A percentile compares a stretch with the other conserved stretches of the same genome.
phyloP scores from a whole-genome alignment of 164 flowering plant species.

The Cinnamomum micranthum region DNA sequence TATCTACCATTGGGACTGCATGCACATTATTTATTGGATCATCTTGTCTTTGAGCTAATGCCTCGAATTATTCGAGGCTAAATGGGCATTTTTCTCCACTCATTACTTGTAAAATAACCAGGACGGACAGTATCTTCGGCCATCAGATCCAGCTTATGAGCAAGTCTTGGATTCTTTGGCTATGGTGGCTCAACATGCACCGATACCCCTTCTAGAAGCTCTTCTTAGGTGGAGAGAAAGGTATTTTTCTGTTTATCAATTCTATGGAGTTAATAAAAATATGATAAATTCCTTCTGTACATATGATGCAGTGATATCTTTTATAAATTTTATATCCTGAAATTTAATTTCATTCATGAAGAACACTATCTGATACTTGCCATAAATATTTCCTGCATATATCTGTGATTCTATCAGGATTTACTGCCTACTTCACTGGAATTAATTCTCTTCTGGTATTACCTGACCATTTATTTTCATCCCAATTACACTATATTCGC shows the following conservation, averaged over 20 bases:
- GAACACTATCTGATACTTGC: neutral
- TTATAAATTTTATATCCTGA: neutral
- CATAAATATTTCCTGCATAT: neutral
- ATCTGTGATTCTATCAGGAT: neutral
- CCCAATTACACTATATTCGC: neutral
- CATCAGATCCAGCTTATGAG: conserved; percentile 98
- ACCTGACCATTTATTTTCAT: neutral
- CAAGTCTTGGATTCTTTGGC: conserved; percentile 97
- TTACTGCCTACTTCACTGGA: conserved; percentile 1
- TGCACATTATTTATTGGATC: neutral
- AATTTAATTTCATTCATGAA: neutral
- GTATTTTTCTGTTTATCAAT: conserved; percentile 20
- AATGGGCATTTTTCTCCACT: neutral
- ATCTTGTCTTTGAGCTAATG: neutral
- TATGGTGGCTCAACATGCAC: conserved; percentile 97
- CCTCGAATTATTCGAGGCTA: neutral
- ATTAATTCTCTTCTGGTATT: neutral
- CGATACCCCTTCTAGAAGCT: conserved; percentile 94
- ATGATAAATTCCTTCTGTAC: neutral
- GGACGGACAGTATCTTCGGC: conserved; percentile 98
- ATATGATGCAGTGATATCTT: neutral
- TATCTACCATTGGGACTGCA: neutral
- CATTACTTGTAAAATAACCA: conserved; percentile 21
- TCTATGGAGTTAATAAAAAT: neutral
- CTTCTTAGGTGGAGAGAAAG: conserved; percentile 93